Conservation (phyloP, 352 stramenopile genomes). For the Globisporangium cederbergense region DNA sequence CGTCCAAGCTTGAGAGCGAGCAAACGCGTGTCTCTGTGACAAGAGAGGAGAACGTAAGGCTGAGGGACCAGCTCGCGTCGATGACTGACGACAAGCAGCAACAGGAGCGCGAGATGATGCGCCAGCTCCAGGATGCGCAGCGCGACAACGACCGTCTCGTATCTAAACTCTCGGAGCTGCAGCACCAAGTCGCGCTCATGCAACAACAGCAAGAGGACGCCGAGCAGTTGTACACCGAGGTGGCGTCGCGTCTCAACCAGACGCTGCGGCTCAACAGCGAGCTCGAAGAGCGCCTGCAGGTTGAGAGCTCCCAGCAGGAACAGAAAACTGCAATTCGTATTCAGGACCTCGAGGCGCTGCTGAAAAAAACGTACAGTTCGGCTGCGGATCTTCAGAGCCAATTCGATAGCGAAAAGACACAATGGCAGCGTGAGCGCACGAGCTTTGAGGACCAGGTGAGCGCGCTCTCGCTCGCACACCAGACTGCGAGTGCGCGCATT, state of each 20-base stretch:
- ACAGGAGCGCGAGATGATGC: constrained; percentile 34
- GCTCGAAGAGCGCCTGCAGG: constrained; percentile 13
- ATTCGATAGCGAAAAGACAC: constrained; percentile 3
- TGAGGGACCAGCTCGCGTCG: constrained; percentile 44
- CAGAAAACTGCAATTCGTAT: constrained; percentile 4
- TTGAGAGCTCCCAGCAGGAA: neutral
- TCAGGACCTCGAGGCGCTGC: constrained; percentile 8
- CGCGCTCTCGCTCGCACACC: constrained; percentile 19
- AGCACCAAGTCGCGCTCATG: constrained; percentile 34
- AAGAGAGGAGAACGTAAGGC: constrained; percentile 49
- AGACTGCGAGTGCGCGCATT: constrained; percentile 26
- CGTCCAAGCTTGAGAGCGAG: constrained; percentile 29
- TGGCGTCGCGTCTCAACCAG: constrained; percentile 58
- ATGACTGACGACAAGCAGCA: constrained; percentile 49
- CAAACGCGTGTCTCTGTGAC: constrained; percentile 47
- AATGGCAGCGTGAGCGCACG: constrained; percentile 13
- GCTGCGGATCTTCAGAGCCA: constrained; percentile 15
- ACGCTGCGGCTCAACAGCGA: constrained; percentile 34
- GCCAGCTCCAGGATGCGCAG: constrained; percentile 19
- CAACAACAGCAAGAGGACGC: constrained; percentile 58
- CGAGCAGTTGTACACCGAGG: constrained; percentile 52
- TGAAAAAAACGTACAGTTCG: constrained; percentile 9
- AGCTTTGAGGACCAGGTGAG: constrained; percentile 19
- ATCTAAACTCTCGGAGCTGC: constrained; percentile 39
- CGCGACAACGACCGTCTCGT: constrained; percentile 26